Evolutionary conservation across 257 asterid species (phyloP), one percentile per base, ranked within the genome.

Genomic region (Jacaranda copaia): DNA sequence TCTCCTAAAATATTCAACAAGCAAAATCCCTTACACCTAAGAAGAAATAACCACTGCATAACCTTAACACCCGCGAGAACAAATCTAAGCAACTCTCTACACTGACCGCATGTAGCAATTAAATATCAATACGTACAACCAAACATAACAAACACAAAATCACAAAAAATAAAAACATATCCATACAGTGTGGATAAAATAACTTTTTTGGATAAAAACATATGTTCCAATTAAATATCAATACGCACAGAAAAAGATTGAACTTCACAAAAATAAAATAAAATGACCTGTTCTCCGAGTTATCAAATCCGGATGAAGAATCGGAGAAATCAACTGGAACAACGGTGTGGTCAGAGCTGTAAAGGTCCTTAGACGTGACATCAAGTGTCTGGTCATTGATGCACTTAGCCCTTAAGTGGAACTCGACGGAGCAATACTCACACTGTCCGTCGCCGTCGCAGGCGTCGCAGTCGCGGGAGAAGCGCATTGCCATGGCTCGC

Each of bases 361-460:
- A 72, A 59, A 95, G 92, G 63, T 95, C 99, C 88, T 90, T 88
- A 3, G 97, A 91, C 43, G 98, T 93, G 19, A 96, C 99, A 79
- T 93, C 98, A 13, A 90, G 93, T 59, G 99, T 93, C 82, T 89
- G 89, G 78, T 91, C 99, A 43, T 70, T 83, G 7, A 86, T 69
- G 81, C 99, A 96, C 82, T 89, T 96, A 0, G 90, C 99, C 1
- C 94, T 81, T 3, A 96, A 80, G 61, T 90, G 94, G 71, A 93
- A 96, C 92, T 96, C 99, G 61, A 96, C 98, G 11, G 97, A 90
- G 82, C 98, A 95, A 80, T 85, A 93, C 90, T 95, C 98, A 77
- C 99, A 95, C 84, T 93, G 97, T 60, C 98, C 98, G 71, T 93
- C 99, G 0, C 99, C 99, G 77, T 95, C 99, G 83, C 98, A 95